These are phyloP conservation scores for Medicago truncatula DNA, from an alignment of 306 rosid species.

Conservation along the genomic window MtrunA17r5.0-ANR NC_053042.1:6429001-6429500, in stretches of 20 bases:
- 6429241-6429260: neutral
- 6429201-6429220: conserved; percentile 45
- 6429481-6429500: neutral
- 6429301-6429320: neutral
- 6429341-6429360: neutral
- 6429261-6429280: neutral
- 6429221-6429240: conserved; percentile 50
- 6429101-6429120: neutral
- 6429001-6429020: too few relatives aligned
- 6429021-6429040: too few relatives aligned
- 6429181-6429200: conserved; percentile 51
- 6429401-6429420: neutral
- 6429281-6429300: neutral
- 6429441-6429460: neutral
- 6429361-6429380: neutral
- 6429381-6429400: neutral
- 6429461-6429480: neutral
- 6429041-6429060: too few relatives aligned
- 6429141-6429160: conserved; percentile 72
- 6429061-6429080: neutral
- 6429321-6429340: neutral
- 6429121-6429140: conserved; percentile 52
- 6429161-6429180: conserved; percentile 57
- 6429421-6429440: neutral
- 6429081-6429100: conserved; percentile 1